Evolutionary conservation across 2,329 filamentous ascomycete genomes (phyloP).

Genomic region (Onygena corvina): DNA sequence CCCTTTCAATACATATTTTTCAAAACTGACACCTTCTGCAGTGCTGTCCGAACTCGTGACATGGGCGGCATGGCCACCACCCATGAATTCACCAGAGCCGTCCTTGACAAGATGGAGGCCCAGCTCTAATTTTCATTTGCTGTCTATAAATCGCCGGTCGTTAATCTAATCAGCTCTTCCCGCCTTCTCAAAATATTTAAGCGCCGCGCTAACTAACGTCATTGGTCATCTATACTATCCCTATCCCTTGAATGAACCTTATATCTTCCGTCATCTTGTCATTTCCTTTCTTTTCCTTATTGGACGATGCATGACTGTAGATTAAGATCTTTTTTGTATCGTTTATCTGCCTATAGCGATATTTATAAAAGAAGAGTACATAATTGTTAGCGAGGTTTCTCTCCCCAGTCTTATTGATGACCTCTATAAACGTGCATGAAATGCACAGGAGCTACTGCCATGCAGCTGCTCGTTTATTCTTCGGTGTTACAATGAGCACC

Average conservation of each 20-base stretch:
- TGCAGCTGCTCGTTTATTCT: neutral
- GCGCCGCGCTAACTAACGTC: neutral
- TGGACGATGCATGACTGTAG: constrained; percentile 5
- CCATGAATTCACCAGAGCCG: constrained; percentile 86
- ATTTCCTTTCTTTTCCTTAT: neutral
- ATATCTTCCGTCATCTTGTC: neutral
- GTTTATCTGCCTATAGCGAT: constrained; percentile 3
- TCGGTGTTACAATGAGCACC: too few species aligned
- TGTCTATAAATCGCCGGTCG: constrained; percentile 2
- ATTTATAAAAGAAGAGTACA: constrained; percentile 3
- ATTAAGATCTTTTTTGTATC: constrained; percentile 5
- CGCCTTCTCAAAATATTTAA: constrained; percentile 1
- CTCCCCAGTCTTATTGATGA: too few species aligned
- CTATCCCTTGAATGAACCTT: neutral
- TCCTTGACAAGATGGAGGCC: constrained; percentile 88
- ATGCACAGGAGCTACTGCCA: neutral
- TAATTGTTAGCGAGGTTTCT: neutral
- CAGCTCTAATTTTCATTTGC: constrained; percentile 40
- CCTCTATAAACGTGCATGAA: too few species aligned
- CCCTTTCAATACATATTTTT: neutral
- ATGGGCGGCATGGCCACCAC: constrained; percentile 89
- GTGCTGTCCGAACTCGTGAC: constrained; percentile 64
- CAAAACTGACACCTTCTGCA: neutral
- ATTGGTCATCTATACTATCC: neutral
- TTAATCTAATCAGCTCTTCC: neutral